Conservation (phyloP, 2,329 filamentous ascomycete species). For the Fonsecaea nubica region DNA sequence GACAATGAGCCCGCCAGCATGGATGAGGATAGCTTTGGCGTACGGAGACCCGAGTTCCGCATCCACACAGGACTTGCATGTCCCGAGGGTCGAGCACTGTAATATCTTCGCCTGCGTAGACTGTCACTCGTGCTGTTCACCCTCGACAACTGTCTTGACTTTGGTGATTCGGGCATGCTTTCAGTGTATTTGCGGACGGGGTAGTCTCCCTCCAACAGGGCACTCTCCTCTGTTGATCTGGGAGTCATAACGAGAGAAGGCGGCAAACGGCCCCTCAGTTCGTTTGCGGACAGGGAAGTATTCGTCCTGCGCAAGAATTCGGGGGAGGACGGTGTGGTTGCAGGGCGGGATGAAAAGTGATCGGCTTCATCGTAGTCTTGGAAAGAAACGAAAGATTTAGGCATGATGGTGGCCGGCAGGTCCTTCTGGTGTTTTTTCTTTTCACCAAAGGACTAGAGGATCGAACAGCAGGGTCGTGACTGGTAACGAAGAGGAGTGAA, state of each 20-base stretch:
- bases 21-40: constrained; percentile 37
- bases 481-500: constrained; percentile 7
- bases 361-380: constrained; percentile 29
- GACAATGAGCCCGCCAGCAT: constrained; percentile 65
- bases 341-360: constrained; percentile 11
- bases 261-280: constrained; percentile 27
- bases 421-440: not conserved
- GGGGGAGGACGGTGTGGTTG: constrained; percentile 27
- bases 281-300: constrained; percentile 27
- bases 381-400: constrained; percentile 36
- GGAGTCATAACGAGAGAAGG: constrained; percentile 30
- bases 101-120: constrained; percentile 31
- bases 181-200: constrained; percentile 27
- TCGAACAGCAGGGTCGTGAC: not conserved
- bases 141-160: constrained; percentile 36
- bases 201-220: constrained; percentile 28
- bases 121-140: constrained; percentile 36
- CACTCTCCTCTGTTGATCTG: constrained; percentile 28
- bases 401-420: constrained; percentile 25
- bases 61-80: constrained; percentile 32
- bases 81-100: constrained; percentile 29
- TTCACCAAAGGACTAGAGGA: not conserved
- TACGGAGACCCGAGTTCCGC: constrained; percentile 35
- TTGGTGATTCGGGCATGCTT: constrained; percentile 20
- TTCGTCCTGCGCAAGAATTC: constrained; percentile 15